These are phyloP conservation scores for Backusella tuberculispora DNA, from an alignment of 192 early-diverging fungal species.

Conservation along the genomic window DNA sequence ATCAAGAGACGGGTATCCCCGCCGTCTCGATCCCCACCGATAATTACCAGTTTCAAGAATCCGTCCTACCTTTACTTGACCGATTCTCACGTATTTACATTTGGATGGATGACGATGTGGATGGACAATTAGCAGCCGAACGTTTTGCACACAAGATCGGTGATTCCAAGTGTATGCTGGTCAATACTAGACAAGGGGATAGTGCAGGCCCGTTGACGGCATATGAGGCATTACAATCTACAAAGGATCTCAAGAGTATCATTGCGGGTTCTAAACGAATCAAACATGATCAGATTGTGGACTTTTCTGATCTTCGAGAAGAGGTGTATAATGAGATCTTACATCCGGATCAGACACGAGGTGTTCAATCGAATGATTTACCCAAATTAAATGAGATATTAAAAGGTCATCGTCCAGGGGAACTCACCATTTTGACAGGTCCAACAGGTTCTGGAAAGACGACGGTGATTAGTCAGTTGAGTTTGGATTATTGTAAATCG, in stretches of 20 bases:
- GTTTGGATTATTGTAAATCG: constrained; percentile 68
- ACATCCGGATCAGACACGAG: constrained; percentile 66
- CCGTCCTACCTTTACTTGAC: constrained; percentile 62
- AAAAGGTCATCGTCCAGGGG: constrained; percentile 72
- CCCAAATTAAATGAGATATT: constrained; percentile 63
- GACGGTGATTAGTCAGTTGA: constrained; percentile 71
- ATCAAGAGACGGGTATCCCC: constrained; percentile 66
- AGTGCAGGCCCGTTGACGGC: constrained; percentile 57
- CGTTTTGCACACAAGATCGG: constrained; percentile 67
- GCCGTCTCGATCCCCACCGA: constrained; percentile 58
- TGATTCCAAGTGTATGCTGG: constrained; percentile 62
- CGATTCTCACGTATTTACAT: constrained; percentile 67
- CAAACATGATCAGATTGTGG: constrained; percentile 69
- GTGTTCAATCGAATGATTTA: constrained; percentile 64
- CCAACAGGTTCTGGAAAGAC: constrained; percentile 76
- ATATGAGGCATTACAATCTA: constrained; percentile 51
- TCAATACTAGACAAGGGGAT: constrained; percentile 48
- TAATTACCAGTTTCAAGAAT: constrained; percentile 61
- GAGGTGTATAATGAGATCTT: constrained; percentile 65
- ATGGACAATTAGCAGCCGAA: constrained; percentile 60
- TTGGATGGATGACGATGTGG: constrained; percentile 72
- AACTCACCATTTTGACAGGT: constrained; percentile 71
- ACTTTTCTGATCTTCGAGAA: constrained; percentile 63
- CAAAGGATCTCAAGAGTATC: constrained; percentile 45
- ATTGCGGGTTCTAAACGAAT: constrained; percentile 50